Evolutionary conservation across 169 alveolate species (phyloP), one percentile per base, ranked within the genome.

Genomic region (Eimeria maxima): DNA sequence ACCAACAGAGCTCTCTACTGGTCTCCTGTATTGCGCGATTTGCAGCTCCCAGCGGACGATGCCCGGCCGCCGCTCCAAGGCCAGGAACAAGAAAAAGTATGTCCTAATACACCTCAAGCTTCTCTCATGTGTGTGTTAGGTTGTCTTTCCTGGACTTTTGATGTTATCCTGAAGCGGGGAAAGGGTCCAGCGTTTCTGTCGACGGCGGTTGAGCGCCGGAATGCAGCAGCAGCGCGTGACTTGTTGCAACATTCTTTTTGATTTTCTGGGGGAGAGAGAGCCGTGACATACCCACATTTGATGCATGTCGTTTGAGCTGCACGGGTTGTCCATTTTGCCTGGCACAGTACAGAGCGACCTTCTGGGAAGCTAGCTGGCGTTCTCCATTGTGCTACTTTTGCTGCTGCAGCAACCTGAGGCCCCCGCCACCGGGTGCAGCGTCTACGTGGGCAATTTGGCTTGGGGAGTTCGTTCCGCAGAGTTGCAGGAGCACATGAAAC

Each of bases 401-500:
- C 24, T 76, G 87, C 87, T 45, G 88, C 93, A 86, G 93, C 93
- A 57, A 57, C 80, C 93, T 63, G 93, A 38, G 27, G 80, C 93
- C 60, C 95, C 98, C 55, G 95, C 96, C 50, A 97, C 96, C 80
- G 97, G 96, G 47, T 97, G 99, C 88, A 86, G 99, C 57, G 99
- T 98, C 67, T 98, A 98, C 89, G 99, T 98, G 57, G 99, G 99
- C 20, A 98, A 98, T 96, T 95, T 98, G 55, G 98, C 99, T 33
- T 98, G 99, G 99, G 97, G 97, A 67, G 99, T 98, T 5, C 97
- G 97, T 67, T 98, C 99, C 98, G 99, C 98, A 45, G 98, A 98
- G 87, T 96, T 98, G 57, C 98, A 98, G 98, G 98, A 97, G 81
- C 99, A 98, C 97, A 98, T 98, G 99, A 98, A 97, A 86, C 98